Conservation (phyloP, 441 rosid genomes). For the Bocquillonia castaneifolia region DNA sequence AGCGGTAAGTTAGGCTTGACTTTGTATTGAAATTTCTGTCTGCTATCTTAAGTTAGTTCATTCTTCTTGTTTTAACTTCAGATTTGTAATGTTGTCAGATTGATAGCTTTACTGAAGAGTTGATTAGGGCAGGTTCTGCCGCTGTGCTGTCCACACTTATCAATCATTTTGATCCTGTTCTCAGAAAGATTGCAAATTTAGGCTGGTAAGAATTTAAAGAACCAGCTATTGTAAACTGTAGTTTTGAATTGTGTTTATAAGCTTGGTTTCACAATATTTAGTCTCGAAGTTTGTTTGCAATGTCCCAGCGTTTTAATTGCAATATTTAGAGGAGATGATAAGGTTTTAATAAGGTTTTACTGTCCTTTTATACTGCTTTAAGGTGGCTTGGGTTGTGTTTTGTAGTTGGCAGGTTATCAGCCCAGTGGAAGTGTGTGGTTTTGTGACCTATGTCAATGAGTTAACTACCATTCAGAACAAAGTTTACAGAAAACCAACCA, state of each 20-base stretch:
- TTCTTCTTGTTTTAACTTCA: conserved; percentile 12
- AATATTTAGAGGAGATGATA: not conserved
- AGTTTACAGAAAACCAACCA: conserved; percentile 56
- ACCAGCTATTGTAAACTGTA: no score
- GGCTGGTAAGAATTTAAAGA: conserved; percentile 48
- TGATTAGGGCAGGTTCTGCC: conserved; percentile 59
- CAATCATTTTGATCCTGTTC: conserved; percentile 53
- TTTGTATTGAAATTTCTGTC: not conserved
- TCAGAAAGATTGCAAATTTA: conserved; percentile 64
- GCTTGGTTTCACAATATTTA: not conserved
- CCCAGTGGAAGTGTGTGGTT: conserved; percentile 67
- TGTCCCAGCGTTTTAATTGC: not conserved
- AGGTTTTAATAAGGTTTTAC: not conserved
- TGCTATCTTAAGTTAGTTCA: not conserved
- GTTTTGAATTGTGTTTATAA: no score
- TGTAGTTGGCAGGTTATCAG: conserved; percentile 85
- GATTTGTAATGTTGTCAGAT: conserved; percentile 37
- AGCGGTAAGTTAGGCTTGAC: conserved; percentile 41
- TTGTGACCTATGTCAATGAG: conserved; percentile 45
- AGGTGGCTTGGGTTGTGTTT: no score
- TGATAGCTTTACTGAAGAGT: conserved; percentile 64
- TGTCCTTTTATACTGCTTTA: not conserved
- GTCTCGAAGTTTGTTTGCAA: not conserved
- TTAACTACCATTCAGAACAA: conserved; percentile 54
- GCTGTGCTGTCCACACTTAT: conserved; percentile 55